Percentiles rank a stretch among this genome's conserved stretches.
Conservation (phyloP, 192 early-diverging fungal genomes). For the Kappamyces sp. region DNA sequence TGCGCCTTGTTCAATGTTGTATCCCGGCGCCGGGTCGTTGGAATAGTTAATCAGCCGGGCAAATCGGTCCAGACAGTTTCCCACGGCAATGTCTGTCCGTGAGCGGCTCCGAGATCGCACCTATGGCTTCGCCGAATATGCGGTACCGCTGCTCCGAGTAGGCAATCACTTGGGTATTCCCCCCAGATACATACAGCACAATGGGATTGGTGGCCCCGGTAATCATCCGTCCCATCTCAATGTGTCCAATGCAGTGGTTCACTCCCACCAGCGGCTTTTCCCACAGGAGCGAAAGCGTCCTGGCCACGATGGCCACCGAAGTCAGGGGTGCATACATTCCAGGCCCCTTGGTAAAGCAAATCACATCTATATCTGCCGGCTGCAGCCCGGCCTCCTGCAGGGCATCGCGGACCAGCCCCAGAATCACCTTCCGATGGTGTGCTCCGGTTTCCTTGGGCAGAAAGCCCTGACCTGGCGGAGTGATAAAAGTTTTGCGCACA, state of each 20-base stretch:
- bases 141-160: constrained; percentile 89
- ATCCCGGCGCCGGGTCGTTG: constrained; percentile 95
- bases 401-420: constrained; percentile 70
- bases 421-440: constrained; percentile 78
- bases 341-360: constrained; percentile 97
- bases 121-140: constrained; percentile 95
- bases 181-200: constrained; percentile 94
- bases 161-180: constrained; percentile 98
- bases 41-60: constrained; percentile 86
- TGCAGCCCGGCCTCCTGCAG: constrained; percentile 67
- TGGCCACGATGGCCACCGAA: constrained; percentile 84
- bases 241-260: constrained; percentile 93
- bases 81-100: constrained; percentile 82
- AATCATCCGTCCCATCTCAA: constrained; percentile 98
- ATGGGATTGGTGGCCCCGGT: constrained; percentile 92
- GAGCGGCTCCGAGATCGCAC: no score
- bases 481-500: constrained; percentile 87
- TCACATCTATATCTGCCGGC: constrained; percentile 75
- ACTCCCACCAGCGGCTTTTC: constrained; percentile 87
- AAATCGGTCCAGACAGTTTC: constrained; percentile 97
- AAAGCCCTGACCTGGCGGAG: constrained; percentile 94
- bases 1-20: constrained; percentile 95
- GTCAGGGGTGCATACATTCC: constrained; percentile 96
- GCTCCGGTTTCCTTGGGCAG: constrained; percentile 87
- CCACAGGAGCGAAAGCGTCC: constrained; percentile 90